Percentiles rank a stretch among this genome's conserved stretches.
phyloP scores from a whole-genome alignment of 805 yeast species.

The Ogataea sp. region DNA sequence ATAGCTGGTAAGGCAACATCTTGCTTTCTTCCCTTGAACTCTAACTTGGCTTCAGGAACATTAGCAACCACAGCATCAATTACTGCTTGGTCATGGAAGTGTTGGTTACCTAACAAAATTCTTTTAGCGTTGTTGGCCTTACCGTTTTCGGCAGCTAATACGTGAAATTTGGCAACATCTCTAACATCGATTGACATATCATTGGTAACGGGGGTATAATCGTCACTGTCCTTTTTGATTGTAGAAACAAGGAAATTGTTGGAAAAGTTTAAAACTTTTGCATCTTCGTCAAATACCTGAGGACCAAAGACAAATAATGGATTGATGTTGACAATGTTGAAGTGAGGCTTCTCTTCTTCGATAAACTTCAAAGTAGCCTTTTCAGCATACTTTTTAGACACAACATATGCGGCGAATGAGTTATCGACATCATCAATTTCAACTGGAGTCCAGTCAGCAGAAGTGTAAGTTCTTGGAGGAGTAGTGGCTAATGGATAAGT shows the following conservation, averaged over 20 bases:
- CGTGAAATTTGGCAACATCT: constrained; percentile 54
- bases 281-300: constrained; percentile 30
- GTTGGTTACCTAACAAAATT: no score
- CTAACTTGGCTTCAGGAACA: no score
- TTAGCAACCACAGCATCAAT: no score
- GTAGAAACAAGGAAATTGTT: constrained; percentile 8
- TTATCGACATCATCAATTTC: constrained; percentile 13
- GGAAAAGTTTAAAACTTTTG: no score
- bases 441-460: constrained; percentile 26
- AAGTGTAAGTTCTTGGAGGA: constrained; percentile 11
- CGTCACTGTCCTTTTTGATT: constrained; percentile 24
- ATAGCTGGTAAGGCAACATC: no score
- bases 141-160: constrained; percentile 37
- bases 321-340: constrained; percentile 23
- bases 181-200: constrained; percentile 43
- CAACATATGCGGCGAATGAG: constrained; percentile 39
- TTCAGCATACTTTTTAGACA: constrained; percentile 58
- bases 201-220: constrained; percentile 21
- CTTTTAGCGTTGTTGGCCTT: no score
- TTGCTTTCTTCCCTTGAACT: no score
- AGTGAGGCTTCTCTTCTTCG: constrained; percentile 24
- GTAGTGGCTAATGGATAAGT: constrained; percentile 1
- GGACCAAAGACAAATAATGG: constrained; percentile 34
- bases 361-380: constrained; percentile 50
- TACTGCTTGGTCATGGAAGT: no score